These are phyloP conservation scores for Barnettozyma hawaiiensis DNA, from an alignment of 1,139 yeast species.

Conservation along the genomic window DNA sequence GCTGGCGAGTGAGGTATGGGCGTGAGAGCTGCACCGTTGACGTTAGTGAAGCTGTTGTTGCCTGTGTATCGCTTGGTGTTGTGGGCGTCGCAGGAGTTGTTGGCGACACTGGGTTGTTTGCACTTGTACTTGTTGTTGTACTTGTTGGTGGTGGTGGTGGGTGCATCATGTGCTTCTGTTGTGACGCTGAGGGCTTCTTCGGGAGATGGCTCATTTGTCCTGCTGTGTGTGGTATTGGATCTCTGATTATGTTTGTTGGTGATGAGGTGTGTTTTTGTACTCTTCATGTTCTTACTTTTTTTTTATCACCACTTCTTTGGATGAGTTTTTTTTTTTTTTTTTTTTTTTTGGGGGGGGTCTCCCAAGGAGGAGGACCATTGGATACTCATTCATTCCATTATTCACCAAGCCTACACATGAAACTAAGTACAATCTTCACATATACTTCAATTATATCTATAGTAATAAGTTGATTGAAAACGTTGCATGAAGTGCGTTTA, in stretches of 20 bases:
- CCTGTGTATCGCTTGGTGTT: neutral
- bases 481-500: neutral
- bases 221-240: too few relatives aligned
- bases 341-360: too few relatives aligned
- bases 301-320: too few relatives aligned
- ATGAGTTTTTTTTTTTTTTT: too few relatives aligned
- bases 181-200: neutral
- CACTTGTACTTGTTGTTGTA: neutral
- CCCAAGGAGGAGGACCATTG: too few relatives aligned
- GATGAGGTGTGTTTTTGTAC: too few relatives aligned
- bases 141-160: neutral
- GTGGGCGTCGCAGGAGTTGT: neutral
- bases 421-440: too few relatives aligned
- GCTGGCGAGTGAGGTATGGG: constrained; percentile 57
- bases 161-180: neutral
- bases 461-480: neutral
- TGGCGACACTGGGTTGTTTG: neutral
- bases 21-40: constrained; percentile 48
- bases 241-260: neutral
- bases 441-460: too few relatives aligned
- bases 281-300: neutral
- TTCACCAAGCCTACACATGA: too few relatives aligned
- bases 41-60: constrained; percentile 7
- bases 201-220: neutral
- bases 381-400: too few relatives aligned